Base-by-base conservation (phyloP, 1,139 yeast species). In the Eremothecium sinecaudum region DNA sequence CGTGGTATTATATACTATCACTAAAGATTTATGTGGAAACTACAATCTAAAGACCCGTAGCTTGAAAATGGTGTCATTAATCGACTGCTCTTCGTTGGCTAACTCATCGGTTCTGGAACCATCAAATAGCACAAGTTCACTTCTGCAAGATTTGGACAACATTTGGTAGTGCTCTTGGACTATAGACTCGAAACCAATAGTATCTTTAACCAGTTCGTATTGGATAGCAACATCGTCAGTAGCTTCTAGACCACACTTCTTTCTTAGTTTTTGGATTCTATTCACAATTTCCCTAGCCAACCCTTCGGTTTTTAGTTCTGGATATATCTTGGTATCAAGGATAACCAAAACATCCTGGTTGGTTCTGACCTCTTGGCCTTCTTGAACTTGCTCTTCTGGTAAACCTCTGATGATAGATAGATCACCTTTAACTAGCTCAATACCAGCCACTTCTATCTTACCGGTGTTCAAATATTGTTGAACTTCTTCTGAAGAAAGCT, bases 261-360 rank as follows among this genome's bases (percentile, higher is more conserved):
- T 92, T 65, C 99, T 82, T 59, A 87, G 75, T 63, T 95, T 81
- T 70, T 92, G 99, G 48, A 92, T 86, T 64, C 98, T 86, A 72
- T 92, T 92, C 54, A 90, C 73, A 56, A 92, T 71, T 62, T 92
- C 98, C 67, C 99, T 83, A 5, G 95, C 95, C 51, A 82, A 70
- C 59, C 97, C 97, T 66, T 90, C 97, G 35, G 82, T 76, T 65
- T 80, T 80, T 59, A 87, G 71, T 50, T 87, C 95, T 29, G 87
- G 86, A 56, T 90, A 80, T 40, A 84, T 63, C 49, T 81, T 82
- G 43, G 84, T 81, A 57, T 92, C 98, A 60, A 92, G 69, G 46
- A 92, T 80, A 54, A 90, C 73, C 58, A 90, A 56, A 31, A 87
- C 94, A 50, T 84, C 96, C 51, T 78, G 81, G 48, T 81, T 92